phyloP scores from a whole-genome alignment of 331 rosid genomes.

The Quercus lobata region DNA sequence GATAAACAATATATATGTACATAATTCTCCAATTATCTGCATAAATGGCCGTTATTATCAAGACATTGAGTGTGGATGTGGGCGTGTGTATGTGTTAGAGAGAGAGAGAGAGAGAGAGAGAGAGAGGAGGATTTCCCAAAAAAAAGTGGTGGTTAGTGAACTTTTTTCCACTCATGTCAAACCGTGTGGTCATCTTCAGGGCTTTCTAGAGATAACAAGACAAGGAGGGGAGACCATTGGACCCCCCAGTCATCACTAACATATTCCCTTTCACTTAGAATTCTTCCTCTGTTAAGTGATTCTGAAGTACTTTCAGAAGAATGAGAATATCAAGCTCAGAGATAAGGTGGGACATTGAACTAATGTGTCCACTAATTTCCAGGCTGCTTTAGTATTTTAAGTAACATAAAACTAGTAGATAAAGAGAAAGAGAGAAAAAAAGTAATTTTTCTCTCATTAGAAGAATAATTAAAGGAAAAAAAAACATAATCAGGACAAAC shows the following conservation, averaged over 20 bases:
- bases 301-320: background rate
- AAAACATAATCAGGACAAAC: background rate
- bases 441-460: too few species aligned
- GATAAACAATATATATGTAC: constrained; percentile 8
- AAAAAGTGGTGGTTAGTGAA: background rate
- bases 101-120: background rate
- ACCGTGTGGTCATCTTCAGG: background rate
- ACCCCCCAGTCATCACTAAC: background rate
- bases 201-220: background rate
- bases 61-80: background rate
- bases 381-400: background rate
- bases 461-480: too few species aligned
- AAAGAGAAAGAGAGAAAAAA: background rate
- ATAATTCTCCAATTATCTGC: constrained; percentile 10
- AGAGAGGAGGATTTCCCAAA: background rate
- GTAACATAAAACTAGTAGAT: background rate
- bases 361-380: background rate
- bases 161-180: background rate
- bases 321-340: background rate
- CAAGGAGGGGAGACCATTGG: background rate
- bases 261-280: background rate
- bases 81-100: background rate
- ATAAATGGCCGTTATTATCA: background rate
- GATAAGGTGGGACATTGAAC: background rate
- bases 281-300: background rate